Conservation (phyloP, 192 early-diverging fungal species). For the Entrophospora sp. region DNA sequence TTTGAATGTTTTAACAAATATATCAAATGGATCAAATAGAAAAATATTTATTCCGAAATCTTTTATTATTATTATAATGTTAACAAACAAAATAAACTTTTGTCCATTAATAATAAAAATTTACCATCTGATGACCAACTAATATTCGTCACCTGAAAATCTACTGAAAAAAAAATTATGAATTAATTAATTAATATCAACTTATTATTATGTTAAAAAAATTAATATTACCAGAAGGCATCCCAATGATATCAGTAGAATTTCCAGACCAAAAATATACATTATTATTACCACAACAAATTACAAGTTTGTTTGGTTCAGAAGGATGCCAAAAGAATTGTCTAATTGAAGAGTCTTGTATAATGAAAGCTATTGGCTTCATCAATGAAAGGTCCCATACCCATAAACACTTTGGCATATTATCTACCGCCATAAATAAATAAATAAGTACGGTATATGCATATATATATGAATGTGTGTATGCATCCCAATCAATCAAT, state of each 20-base stretch:
- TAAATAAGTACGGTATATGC: too few relatives aligned
- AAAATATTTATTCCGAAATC: too few relatives aligned
- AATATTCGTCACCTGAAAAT: slow-evolving; percentile 51
- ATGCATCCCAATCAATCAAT: too few relatives aligned
- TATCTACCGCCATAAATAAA: slow-evolving; percentile 40
- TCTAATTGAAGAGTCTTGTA: slow-evolving; percentile 49
- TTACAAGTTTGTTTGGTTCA: slow-evolving; percentile 40
- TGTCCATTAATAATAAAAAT: slow-evolving; percentile 59
- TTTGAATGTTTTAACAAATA: too few relatives aligned
- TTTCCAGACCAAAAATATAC: slow-evolving; percentile 54
- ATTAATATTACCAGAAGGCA: slow-evolving; percentile 39
- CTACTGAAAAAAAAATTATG: slow-evolving; percentile 29
- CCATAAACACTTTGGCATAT: slow-evolving; percentile 67
- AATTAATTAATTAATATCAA: not conserved
- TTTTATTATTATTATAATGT: too few relatives aligned
- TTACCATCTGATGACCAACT: slow-evolving; percentile 67
- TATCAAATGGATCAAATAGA: too few relatives aligned
- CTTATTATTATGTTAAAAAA: not conserved
- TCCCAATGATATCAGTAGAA: slow-evolving; percentile 35
- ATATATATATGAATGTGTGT: too few relatives aligned
- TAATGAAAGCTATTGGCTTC: slow-evolving; percentile 42
- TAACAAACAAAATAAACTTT: slow-evolving; percentile 67
- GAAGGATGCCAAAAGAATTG: slow-evolving; percentile 63
- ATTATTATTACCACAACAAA: slow-evolving; percentile 47
- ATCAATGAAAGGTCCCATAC: slow-evolving; percentile 57